phyloP scores from a whole-genome alignment of 169 alveolate genomes.

The Plasmodium inui region DNA sequence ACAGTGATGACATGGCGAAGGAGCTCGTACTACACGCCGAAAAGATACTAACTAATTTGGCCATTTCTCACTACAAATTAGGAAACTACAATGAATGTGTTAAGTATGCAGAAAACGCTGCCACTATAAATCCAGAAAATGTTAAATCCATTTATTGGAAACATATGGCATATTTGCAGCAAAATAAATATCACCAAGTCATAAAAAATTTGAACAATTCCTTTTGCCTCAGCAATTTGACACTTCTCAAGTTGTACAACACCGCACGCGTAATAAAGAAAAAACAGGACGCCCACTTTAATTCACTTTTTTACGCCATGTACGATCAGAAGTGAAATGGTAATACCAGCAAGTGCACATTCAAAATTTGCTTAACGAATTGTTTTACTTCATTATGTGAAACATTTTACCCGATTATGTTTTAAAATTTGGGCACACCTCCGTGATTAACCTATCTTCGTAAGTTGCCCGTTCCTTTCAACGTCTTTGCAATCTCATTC shows the following conservation, averaged over 20 bases:
- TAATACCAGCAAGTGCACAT: background rate
- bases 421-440: background rate
- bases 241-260: constrained; percentile 49
- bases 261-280: constrained; percentile 62
- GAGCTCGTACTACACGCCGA: constrained; percentile 8
- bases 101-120: constrained; percentile 57
- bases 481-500: background rate
- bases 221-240: constrained; percentile 48
- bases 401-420: background rate
- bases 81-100: constrained; percentile 52
- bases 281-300: constrained; percentile 50
- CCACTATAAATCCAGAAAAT: constrained; percentile 53
- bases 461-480: background rate
- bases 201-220: constrained; percentile 68
- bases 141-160: constrained; percentile 73
- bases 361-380: background rate
- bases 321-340: constrained; percentile 31
- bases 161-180: constrained; percentile 60
- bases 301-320: constrained; percentile 74
- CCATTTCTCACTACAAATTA: constrained; percentile 60
- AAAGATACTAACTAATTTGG: constrained; percentile 62
- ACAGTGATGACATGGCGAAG: background rate
- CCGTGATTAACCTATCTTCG: background rate
- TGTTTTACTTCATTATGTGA: background rate
- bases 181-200: constrained; percentile 56